A percentile compares a stretch with the other conserved stretches of the same genome.
phyloP scores from a whole-genome alignment of 371 early-diverging fungal genomes.

The Dichotomocladium elegans region DNA sequence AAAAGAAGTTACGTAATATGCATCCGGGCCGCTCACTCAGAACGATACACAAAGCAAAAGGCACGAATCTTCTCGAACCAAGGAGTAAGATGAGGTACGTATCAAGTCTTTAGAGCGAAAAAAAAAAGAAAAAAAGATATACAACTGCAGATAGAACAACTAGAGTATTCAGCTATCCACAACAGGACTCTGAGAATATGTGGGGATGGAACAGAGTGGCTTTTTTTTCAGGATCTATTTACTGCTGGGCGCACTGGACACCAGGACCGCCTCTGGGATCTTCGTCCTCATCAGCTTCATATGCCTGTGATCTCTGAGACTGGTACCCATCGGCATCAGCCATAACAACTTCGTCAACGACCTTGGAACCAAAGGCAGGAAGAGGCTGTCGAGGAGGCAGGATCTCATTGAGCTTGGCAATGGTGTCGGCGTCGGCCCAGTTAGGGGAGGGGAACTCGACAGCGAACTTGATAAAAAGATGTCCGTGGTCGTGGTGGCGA shows the following conservation, averaged over 20 bases:
- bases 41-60: too few relatives aligned
- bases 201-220: too few relatives aligned
- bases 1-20: too few relatives aligned
- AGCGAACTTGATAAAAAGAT: constrained; percentile 86
- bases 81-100: too few relatives aligned
- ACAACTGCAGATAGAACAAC: too few relatives aligned
- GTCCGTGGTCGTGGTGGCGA: constrained; percentile 87
- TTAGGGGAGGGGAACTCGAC: constrained; percentile 86
- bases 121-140: too few relatives aligned
- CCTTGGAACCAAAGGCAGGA: constrained; percentile 41
- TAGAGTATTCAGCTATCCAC: too few relatives aligned
- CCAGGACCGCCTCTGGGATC: constrained; percentile 67
- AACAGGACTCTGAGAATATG: too few relatives aligned
- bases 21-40: too few relatives aligned
- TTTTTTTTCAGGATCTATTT: too few relatives aligned
- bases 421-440: constrained; percentile 66
- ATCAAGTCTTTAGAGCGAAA: too few relatives aligned
- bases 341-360: constrained; percentile 79
- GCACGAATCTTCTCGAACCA: too few relatives aligned
- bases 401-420: constrained; percentile 63
- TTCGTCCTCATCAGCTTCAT: constrained; percentile 70
- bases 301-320: constrained; percentile 38
- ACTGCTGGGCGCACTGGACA: constrained; percentile 97
- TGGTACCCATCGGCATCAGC: constrained; percentile 72
- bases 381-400: constrained; percentile 57